Base-by-base conservation (phyloP, 2,329 filamentous ascomycete genomes). In the Stemphylium lycopersici region DNA sequence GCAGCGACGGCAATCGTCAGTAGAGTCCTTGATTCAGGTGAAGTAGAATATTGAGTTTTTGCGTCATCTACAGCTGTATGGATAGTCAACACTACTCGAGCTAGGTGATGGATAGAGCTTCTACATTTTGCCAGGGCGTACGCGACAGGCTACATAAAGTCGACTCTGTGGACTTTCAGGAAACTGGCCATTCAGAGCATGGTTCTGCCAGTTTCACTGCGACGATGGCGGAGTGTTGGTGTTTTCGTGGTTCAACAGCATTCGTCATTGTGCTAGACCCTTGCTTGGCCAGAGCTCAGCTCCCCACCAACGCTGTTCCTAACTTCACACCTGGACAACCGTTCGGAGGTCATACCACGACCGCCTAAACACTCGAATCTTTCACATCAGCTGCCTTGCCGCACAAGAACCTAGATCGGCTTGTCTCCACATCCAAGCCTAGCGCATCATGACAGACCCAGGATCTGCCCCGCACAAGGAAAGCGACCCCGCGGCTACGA, bases 391-490 rank as follows among this genome's bases (percentile, higher is more conserved):
- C 4, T 12, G 2, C 7, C 31, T 7, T 5, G 11, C n/a, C 31
- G 24, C 16, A 38, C 22, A 18, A 32, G 20, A 20, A 37, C 8
- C 18, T 7, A 18, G 16, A 20, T 52, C 40, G 34, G 8, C 24
- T n/a, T 26, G 33, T 15, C 26, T n/a, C 5, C 11, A 15, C 12
- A 12, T n/a, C 8, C 13, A 42, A 24, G 36, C 13, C 24, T 18
- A 26, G 36, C 38, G 24, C 45, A 47, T 47, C 29, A 74, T 73
- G 70, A 52, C 55, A 48, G 63, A 69, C 42, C 50, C 59, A 37
- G 59, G 64, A 22, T 45, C 61, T 65, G 58, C 65, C 68, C 69
- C 71, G 62, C 69, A 60, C 48, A 48, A 39, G 50, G 59, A 65
- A 47, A 55, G 62, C 49, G 66, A 72, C 69, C 63, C 66, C 66